Evolutionary conservation across 1,284 basidiomycete species (phyloP).

Genomic region (Microbotryum intermedium): DNA sequence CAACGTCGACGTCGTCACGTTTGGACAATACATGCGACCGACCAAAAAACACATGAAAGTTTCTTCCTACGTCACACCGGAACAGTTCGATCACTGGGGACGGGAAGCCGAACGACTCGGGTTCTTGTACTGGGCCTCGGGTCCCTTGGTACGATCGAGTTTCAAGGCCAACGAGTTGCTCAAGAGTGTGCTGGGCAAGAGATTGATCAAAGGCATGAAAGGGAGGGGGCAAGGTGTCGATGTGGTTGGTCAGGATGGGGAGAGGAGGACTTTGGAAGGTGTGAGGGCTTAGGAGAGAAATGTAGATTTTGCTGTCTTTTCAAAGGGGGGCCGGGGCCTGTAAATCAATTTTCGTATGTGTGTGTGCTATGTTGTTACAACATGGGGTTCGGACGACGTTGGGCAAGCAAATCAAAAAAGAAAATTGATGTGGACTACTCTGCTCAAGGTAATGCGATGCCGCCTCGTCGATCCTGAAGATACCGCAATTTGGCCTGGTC

Average conservation of each 20-base stretch:
- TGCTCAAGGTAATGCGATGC: too few relatives aligned
- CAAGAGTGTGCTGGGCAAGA: constrained; percentile 27
- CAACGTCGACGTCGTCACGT: constrained; percentile 94
- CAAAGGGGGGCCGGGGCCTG: too few relatives aligned
- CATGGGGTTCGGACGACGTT: too few relatives aligned
- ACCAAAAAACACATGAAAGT: constrained; percentile 99
- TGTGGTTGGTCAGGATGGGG: not conserved
- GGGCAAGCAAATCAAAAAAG: too few relatives aligned
- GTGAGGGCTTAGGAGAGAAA: constrained; percentile 18
- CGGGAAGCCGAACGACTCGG: constrained; percentile 81
- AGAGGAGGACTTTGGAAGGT: constrained; percentile 16
- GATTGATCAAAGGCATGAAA: constrained; percentile 33
- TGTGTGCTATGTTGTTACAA: too few relatives aligned
- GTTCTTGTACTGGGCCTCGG: constrained; percentile 95
- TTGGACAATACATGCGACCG: constrained; percentile 99
- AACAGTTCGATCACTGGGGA: constrained; percentile 89
- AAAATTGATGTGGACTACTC: too few relatives aligned
- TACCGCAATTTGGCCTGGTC: constrained; percentile 29
- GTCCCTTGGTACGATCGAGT: constrained; percentile 88
- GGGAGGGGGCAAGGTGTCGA: constrained; percentile 11
- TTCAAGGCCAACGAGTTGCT: constrained; percentile 66
- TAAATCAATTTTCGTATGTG: too few relatives aligned
- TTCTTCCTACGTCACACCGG: constrained; percentile 85
- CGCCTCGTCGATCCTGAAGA: constrained; percentile 9
- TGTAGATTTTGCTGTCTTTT: not conserved